Evolutionary conservation across 371 early-diverging fungal genomes (phyloP).

Genomic region (Mucor piriformis): DNA sequence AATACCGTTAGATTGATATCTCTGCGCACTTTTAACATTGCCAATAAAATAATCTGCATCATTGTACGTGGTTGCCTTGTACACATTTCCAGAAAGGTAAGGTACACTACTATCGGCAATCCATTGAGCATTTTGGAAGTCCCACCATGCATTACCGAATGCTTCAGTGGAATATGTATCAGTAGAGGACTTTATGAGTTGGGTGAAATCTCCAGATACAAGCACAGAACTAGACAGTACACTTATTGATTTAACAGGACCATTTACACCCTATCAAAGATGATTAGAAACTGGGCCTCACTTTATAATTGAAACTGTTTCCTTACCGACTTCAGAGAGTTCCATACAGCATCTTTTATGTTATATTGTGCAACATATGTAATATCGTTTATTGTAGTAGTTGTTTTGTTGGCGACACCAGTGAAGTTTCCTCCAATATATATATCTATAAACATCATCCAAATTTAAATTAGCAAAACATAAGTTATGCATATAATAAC

Average conservation of each 20-base stretch:
- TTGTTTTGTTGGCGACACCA: not conserved
- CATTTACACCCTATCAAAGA: slow-evolving; percentile 37
- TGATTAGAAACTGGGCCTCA: not conserved
- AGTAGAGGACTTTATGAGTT: slow-evolving; percentile 1
- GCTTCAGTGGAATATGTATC: slow-evolving; percentile 4
- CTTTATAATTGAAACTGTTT: not conserved
- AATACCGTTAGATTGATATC: slow-evolving; percentile 38
- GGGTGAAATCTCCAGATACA: slow-evolving; percentile 38
- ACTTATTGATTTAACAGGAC: slow-evolving; percentile 20
- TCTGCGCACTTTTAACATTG: slow-evolving; percentile 38
- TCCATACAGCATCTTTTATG: slow-evolving; percentile 24
- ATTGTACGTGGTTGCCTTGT: slow-evolving; percentile 6
- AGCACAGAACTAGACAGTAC: slow-evolving; percentile 21
- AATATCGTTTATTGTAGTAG: slow-evolving; percentile 5
- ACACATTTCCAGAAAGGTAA: slow-evolving; percentile 33
- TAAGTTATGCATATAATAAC: not conserved
- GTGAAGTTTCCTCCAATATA: slow-evolving; percentile 38
- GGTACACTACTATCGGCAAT: slow-evolving; percentile 16
- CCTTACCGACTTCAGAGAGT: slow-evolving; percentile 28
- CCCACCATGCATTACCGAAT: slow-evolving; percentile 44
- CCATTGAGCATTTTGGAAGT: slow-evolving; percentile 15
- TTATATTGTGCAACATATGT: slow-evolving; percentile 33
- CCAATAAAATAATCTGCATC: slow-evolving; percentile 35
- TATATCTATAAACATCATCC: not conserved
- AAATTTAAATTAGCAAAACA: not conserved